Base-by-base conservation (phyloP, 371 early-diverging fungal species). In the Antonospora locustae region DNA sequence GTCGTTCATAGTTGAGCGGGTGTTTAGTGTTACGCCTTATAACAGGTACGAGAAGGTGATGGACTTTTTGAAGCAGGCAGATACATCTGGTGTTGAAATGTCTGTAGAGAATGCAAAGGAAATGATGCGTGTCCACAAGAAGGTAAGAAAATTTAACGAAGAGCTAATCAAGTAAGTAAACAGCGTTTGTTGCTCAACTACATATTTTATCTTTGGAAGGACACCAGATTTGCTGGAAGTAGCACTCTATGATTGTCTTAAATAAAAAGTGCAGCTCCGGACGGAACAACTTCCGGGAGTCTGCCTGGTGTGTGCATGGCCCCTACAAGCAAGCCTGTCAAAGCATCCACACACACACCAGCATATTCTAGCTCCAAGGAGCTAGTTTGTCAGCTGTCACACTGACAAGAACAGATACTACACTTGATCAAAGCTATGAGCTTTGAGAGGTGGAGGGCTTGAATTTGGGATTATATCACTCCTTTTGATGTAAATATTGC, bases 361-460 rank as follows among this genome's bases (percentile, higher is more conserved):
- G 77, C 77, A 70, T 72, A 71, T 67, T 58, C 62, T 50, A 66
- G 60, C 58, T 61, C 50, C 63, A 75, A 50, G 63, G 75, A 76
- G 66, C 48, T 58, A 69, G 58, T 71, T 67, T 79, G 77, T 73
- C 77, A 81, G 81, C 69, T 79, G 71, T 81, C 78, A 81, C 74
- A 76, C 81, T 81, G 77, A 77, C 78, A 79, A 80, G 80, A 80
- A 81, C 80, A 81, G 81, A 80, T 80, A 81, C 80, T 81, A 80
- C 80, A 80, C 81, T 81, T 81, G 80, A 80, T 81, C 80, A 78
- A 78, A 81, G 81, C 81, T 79, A 79, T 77, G 73, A 77, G 79
- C 79, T 79, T 77, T 78, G 80, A 81, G 79, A 80, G 79, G 77
- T 78, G 16, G 58, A 69, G 63, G 17, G 4, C n/a, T 9, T 7